Conservation (phyloP, 768 basidiomycete species). For the Trametes sanguinea region DNA sequence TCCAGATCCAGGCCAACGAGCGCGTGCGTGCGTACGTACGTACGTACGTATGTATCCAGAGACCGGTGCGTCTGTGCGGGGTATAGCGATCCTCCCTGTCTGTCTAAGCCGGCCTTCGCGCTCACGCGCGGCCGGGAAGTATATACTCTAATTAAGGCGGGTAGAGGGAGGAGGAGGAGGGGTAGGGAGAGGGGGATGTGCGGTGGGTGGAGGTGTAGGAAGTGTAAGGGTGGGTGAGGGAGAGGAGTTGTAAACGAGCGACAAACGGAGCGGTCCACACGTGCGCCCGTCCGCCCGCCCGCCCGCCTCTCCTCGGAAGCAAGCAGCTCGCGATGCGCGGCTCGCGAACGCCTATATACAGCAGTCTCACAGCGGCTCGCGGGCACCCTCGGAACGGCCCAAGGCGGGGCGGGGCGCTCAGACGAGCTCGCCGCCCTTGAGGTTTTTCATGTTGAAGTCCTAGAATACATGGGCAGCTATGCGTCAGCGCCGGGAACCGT, state of each 20-base stretch:
- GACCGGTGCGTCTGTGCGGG: background rate
- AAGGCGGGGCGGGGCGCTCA: background rate
- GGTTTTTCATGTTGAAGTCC: conserved; percentile 12
- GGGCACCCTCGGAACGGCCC: background rate
- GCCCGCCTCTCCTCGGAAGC: background rate
- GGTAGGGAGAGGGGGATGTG: background rate
- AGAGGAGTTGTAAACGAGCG: background rate
- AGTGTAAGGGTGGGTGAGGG: background rate
- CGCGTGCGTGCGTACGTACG: background rate
- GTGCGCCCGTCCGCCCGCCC: background rate
- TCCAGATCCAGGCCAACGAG: background rate
- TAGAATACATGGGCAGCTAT: background rate
- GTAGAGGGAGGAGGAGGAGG: too few relatives aligned
- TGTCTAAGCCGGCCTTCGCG: too few relatives aligned
- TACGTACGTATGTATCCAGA: background rate
- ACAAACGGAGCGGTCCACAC: background rate
- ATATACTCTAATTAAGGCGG: background rate
- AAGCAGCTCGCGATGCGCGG: background rate
- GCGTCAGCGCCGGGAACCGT: background rate
- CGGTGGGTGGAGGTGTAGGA: background rate
- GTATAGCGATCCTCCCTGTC: too few relatives aligned
- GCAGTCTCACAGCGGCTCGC: background rate
- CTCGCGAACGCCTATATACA: background rate
- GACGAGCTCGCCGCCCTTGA: conserved; percentile 16
- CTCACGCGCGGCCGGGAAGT: background rate